A percentile compares a stretch with the other conserved stretches of the same genome.
Evolutionary conservation across 2,329 filamentous ascomycete species (phyloP).

Genomic region (Simplicillium sp.): DNA sequence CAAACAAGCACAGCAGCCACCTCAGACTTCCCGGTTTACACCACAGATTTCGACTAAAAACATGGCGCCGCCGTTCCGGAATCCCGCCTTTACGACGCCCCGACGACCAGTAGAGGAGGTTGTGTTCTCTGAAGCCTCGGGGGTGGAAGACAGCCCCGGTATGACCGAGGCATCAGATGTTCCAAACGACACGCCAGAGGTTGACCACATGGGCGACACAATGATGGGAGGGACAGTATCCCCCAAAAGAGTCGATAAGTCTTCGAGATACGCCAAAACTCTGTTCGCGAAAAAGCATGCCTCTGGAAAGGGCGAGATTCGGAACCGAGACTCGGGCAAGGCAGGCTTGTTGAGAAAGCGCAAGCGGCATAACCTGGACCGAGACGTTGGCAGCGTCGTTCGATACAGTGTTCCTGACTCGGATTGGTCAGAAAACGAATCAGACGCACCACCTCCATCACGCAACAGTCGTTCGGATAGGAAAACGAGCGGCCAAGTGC

Average conservation of each 20-base stretch:
- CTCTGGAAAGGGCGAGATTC: conserved; percentile 57
- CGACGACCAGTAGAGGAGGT: conserved; percentile 46
- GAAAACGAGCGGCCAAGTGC: conserved; percentile 13
- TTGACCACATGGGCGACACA: conserved; percentile 33
- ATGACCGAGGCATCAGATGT: conserved; percentile 47
- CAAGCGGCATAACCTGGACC: conserved; percentile 40
- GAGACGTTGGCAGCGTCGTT: conserved; percentile 40
- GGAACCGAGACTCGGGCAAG: conserved; percentile 28
- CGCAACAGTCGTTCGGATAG: conserved; percentile 12
- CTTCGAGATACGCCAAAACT: conserved; percentile 32
- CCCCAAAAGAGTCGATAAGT: conserved; percentile 35
- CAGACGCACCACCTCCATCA: conserved; percentile 27
- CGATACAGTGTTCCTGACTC: conserved; percentile 30
- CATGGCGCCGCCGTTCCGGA: conserved; percentile 46
- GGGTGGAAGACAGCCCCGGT: conserved; percentile 51
- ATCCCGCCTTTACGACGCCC: conserved; percentile 55
- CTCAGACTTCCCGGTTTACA: conserved; percentile 36
- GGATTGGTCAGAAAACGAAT: conserved; percentile 39
- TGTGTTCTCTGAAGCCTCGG: conserved; percentile 44
- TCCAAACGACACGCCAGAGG: conserved; percentile 41
- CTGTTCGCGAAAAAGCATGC: conserved; percentile 28
- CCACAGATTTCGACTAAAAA: conserved; percentile 30
- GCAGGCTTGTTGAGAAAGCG: conserved; percentile 42
- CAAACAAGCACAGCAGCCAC: conserved; percentile 27
- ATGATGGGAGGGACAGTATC: conserved; percentile 32